phyloP scores from a whole-genome alignment of 805 yeast genomes.

The Saturnispora ahearnii region DNA sequence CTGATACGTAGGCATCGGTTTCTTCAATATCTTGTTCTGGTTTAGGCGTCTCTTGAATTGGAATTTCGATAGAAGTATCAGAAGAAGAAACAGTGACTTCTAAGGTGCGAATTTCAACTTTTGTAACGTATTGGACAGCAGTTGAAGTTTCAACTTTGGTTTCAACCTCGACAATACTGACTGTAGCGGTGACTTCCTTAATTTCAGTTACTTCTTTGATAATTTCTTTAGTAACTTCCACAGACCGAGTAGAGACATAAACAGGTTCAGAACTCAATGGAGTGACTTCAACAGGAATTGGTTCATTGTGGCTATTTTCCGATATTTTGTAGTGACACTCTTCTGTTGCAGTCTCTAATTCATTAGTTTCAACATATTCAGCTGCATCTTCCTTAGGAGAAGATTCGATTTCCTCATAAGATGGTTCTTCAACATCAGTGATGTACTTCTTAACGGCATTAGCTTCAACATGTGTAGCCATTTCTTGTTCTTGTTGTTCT shows the following conservation, averaged over 20 bases:
- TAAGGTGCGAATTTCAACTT: not conserved
- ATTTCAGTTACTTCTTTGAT: slow-evolving; percentile 8
- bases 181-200: slow-evolving; percentile 7
- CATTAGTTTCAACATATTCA: not conserved
- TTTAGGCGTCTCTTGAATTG: not conserved
- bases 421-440: no score
- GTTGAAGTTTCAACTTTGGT: slow-evolving; percentile 5
- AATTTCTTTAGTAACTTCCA: slow-evolving; percentile 12
- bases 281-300: not conserved
- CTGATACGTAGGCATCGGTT: no score
- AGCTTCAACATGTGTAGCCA: no score
- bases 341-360: not conserved
- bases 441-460: no score
- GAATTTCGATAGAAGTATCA: no score
- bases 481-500: no score
- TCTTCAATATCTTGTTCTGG: not conserved
- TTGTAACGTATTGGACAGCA: not conserved
- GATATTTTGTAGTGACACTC: not conserved
- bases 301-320: not conserved
- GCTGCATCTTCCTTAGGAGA: not conserved
- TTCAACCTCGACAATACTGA: slow-evolving; percentile 10
- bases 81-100: not conserved
- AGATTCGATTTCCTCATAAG: no score
- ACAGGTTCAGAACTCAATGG: not conserved
- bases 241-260: not conserved